A percentile compares a stretch with the other conserved stretches of the same genome.
These are phyloP conservation scores for Pulchroboletus neoregius DNA, from an alignment of 1,284 basidiomycete species.

Conservation along the genomic window DNA sequence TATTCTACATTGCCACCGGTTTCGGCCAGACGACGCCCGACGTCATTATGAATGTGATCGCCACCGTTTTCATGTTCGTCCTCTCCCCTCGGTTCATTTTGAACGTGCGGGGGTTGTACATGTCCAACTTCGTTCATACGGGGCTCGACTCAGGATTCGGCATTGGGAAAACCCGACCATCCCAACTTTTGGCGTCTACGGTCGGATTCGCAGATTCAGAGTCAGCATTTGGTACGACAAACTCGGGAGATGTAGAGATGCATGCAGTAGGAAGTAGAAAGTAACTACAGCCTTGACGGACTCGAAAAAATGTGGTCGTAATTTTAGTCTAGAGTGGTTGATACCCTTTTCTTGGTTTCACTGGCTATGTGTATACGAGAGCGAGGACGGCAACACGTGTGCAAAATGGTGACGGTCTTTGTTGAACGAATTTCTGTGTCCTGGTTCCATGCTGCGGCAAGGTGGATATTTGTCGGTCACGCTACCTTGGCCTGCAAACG, in stretches of 20 bases:
- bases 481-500: too few relatives aligned
- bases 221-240: background rate
- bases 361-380: too few relatives aligned
- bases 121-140: background rate
- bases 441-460: too few relatives aligned
- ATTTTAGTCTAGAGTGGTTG: too few relatives aligned
- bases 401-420: too few relatives aligned
- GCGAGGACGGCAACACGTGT: too few relatives aligned
- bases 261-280: background rate
- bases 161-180: background rate
- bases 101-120: conserved; percentile 16
- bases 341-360: too few relatives aligned
- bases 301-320: background rate
- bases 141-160: conserved; percentile 23
- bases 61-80: conserved; percentile 9
- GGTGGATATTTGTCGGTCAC: too few relatives aligned
- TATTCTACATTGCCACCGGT: conserved; percentile 14
- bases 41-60: background rate
- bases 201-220: background rate
- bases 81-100: conserved; percentile 23
- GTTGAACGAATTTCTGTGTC: too few relatives aligned
- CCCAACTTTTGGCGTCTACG: background rate
- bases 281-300: background rate
- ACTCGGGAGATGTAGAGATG: conserved; percentile 16
- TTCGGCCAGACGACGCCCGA: conserved; percentile 2